Conservation (phyloP, 768 basidiomycete genomes). For the Kwoniella botswanensis region DNA sequence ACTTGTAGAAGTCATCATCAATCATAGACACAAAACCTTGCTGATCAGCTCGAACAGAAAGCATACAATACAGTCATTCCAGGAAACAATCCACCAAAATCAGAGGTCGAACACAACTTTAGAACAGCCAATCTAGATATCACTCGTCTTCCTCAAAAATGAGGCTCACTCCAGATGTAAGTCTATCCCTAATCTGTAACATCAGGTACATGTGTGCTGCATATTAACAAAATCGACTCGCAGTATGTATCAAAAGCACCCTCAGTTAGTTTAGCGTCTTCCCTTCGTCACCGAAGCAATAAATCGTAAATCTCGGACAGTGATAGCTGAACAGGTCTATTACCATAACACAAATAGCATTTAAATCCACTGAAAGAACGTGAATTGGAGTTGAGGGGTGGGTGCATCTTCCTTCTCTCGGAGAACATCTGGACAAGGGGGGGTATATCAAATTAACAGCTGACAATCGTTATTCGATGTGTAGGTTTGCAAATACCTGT, state of each 20-base stretch:
- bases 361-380: conserved; percentile 57
- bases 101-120: not conserved
- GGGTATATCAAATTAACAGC: not conserved
- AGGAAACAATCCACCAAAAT: not conserved
- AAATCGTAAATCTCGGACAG: not conserved
- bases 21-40: not conserved
- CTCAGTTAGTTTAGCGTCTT: conserved; percentile 39
- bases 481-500: conserved; percentile 56
- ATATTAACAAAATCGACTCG: conserved; percentile 6
- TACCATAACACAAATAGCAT: conserved; percentile 38
- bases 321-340: conserved; percentile 27
- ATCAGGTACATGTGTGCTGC: not conserved
- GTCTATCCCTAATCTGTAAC: conserved; percentile 10
- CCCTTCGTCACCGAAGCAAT: not conserved
- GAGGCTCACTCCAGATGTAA: conserved; percentile 58
- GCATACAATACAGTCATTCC: not conserved
- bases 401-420: conserved; percentile 11
- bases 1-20: not conserved
- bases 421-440: not conserved
- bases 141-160: conserved; percentile 33
- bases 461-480: not conserved
- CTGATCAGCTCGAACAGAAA: not conserved
- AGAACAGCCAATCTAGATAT: not conserved
- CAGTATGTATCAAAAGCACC: conserved; percentile 51
- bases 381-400: conserved; percentile 57